phyloP scores from a whole-genome alignment of 176 grass and related monocot species.

The Triticum timopheevii region DNA sequence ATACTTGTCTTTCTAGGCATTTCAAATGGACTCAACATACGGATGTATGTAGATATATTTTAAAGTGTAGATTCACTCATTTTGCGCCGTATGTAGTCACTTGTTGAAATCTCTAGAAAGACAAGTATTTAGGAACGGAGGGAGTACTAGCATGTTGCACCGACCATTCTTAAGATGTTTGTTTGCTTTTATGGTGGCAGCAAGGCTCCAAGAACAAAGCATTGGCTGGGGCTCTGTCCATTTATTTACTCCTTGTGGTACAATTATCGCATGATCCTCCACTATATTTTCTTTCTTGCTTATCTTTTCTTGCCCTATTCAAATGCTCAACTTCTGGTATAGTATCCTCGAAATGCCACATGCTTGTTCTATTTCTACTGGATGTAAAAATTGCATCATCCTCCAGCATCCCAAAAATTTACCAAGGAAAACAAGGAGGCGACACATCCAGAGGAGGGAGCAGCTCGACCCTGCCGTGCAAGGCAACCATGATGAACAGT shows the following conservation, averaged over 20 bases:
- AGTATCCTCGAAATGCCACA: background rate
- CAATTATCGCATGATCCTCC: background rate
- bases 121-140: no score
- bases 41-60: no score
- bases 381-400: slow-evolving; percentile 5
- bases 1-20: no score
- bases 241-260: background rate
- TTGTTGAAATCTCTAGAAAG: no score
- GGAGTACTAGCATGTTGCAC: no score
- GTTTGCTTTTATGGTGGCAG: background rate
- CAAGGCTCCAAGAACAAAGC: slow-evolving; percentile 7
- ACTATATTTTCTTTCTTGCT: background rate
- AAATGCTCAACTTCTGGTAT: background rate
- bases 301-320: background rate
- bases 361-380: background rate
- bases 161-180: background rate
- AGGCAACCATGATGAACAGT: slow-evolving; percentile 32
- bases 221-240: background rate
- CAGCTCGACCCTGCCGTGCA: slow-evolving; percentile 6
- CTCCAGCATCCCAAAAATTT: background rate
- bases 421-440: background rate
- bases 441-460: background rate
- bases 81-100: no score
- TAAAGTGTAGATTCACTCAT: no score
- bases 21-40: no score